Evolutionary conservation across 345 rosid species (phyloP).

Genomic region (Populus tremula): DNA sequence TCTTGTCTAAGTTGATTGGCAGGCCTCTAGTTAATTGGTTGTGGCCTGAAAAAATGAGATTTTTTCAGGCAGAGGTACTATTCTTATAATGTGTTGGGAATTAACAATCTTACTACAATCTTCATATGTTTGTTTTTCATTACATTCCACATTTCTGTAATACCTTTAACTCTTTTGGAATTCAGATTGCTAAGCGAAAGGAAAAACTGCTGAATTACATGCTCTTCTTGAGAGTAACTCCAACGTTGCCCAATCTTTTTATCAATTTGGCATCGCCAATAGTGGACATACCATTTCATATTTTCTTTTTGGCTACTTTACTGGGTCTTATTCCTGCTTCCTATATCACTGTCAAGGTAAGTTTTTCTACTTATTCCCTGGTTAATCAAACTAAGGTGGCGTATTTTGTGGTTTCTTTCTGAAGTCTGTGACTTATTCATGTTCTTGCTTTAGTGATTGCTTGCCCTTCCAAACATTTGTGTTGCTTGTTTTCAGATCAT

Average conservation of each 20-base stretch:
- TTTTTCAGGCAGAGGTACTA: constrained; percentile 90
- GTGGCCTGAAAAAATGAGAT: constrained; percentile 94
- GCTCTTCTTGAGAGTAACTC: constrained; percentile 95
- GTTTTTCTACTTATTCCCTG: constrained; percentile 15
- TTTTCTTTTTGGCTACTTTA: constrained; percentile 87
- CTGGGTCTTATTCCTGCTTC: constrained; percentile 92
- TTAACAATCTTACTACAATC: neutral
- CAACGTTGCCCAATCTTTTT: constrained; percentile 89
- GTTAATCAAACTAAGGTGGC: neutral
- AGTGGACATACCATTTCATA: constrained; percentile 91
- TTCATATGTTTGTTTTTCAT: neutral
- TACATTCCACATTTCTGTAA: neutral
- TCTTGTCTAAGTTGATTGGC: constrained; percentile 88
- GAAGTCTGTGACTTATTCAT: neutral
- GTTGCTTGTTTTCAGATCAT: neutral
- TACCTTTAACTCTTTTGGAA: neutral
- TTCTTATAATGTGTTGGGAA: neutral
- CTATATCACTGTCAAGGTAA: constrained; percentile 86
- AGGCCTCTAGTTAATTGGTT: constrained; percentile 87
- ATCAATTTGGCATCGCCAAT: constrained; percentile 98
- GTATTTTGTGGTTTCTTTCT: constrained; percentile 1
- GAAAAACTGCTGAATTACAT: constrained; percentile 93
- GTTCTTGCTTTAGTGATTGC: neutral
- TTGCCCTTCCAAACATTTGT: neutral
- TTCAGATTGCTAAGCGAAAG: constrained; percentile 81